Percentiles rank a stretch among this genome's conserved stretches.
phyloP scores from a whole-genome alignment of 805 yeast species.

The Wickerhamiella musiphila region DNA sequence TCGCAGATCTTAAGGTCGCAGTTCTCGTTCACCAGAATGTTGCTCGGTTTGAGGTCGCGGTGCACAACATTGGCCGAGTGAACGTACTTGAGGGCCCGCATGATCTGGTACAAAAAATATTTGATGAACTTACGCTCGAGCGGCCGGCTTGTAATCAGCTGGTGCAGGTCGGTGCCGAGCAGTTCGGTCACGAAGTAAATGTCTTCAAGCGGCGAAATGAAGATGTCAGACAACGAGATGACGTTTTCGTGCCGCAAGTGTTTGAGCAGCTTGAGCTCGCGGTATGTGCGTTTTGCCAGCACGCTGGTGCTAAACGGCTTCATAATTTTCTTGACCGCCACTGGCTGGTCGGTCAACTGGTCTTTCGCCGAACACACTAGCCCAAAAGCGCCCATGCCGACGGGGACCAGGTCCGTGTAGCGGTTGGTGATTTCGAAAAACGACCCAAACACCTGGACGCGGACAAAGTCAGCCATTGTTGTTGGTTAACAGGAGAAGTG shows the following conservation, averaged over 20 bases:
- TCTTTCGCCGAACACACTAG: conserved; percentile 93
- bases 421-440: conserved; percentile 18
- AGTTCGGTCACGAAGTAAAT: conserved; percentile 90
- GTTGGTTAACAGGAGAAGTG: background rate
- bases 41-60: conserved; percentile 68
- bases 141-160: conserved; percentile 81
- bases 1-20: conserved; percentile 86
- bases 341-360: conserved; percentile 75
- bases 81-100: conserved; percentile 72
- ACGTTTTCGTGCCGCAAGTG: conserved; percentile 89
- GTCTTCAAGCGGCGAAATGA: conserved; percentile 86
- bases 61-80: conserved; percentile 88
- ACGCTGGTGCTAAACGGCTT: conserved; percentile 92
- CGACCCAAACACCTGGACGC: conserved; percentile 16
- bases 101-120: conserved; percentile 86
- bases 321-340: conserved; percentile 95
- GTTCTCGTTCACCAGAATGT: conserved; percentile 72
- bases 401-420: conserved; percentile 85
- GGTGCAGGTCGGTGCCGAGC: conserved; percentile 91
- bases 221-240: conserved; percentile 83
- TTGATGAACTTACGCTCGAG: conserved; percentile 92
- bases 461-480: conserved; percentile 16
- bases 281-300: conserved; percentile 86
- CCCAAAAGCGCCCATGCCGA: conserved; percentile 99
- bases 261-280: conserved; percentile 85